Base-by-base conservation (phyloP, 140 eudicot genomes). In the Anethum foeniculum region DNA sequence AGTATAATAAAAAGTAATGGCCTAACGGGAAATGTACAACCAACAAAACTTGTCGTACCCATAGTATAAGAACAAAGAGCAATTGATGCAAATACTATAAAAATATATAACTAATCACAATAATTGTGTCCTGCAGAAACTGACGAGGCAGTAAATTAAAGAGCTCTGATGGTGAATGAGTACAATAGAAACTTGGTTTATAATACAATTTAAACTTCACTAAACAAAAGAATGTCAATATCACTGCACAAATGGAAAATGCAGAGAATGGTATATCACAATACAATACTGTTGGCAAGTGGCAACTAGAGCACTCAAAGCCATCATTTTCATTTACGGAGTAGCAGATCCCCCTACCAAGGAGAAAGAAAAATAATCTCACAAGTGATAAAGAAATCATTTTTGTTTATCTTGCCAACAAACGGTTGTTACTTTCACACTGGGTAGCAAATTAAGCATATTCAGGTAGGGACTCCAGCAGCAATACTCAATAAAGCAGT, bases 221-320 rank as follows among this genome's bases (percentile, higher is more conserved):
- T 10, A 10, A 67, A 67, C 73, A 11, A 67, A 67, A 67, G 43
- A 10, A 67, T 68, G 44, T 30, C 74, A 68, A 62, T 25, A 62
- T 62, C 18, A 27, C 30, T 11, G 71, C 71, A 62, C 71, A 62
- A 62, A 25, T 16, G 74, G 23, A 5, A 68, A 30, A 14, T 68
- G n/a, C 74, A 32, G 74, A 68, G 7, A 28, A 14, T 30, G 43
- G 44, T 68, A 14, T 34, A 14, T 68, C n/a, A 32, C 44, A 68
- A 68, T 14, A 68, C 74, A 68, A 67, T 32, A 67, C 74, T 67
- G 34, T 62, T 62, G 69, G 69, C 69, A 25, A 62, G 34, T 62
- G 69, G 69, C 34, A n/a, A 23, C 69, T 21, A 60, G 69, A 2
- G n/a, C 73, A 67, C 73, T 67, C 73, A 30, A 64, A 64, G 34